These are phyloP conservation scores for Brasilioporus rufonigricans DNA, from an alignment of 768 basidiomycete genomes.

Conservation along the genomic window DNA sequence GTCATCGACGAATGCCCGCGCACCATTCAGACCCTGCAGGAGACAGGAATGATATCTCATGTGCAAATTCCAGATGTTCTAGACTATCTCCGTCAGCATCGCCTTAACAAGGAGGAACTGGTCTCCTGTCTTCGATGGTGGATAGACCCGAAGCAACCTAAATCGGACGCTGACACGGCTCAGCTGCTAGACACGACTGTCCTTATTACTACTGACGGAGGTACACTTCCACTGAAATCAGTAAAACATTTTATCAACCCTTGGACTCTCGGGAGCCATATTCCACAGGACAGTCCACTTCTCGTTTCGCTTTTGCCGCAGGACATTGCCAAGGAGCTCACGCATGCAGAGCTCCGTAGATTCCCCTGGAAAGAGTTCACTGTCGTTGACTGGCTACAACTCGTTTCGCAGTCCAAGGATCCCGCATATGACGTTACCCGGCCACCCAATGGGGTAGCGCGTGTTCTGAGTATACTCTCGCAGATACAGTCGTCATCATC, in stretches of 20 bases:
- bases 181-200: too few species aligned
- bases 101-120: constrained; percentile 73
- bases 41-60: constrained; percentile 59
- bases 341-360: constrained; percentile 43
- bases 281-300: too few species aligned
- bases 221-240: too few species aligned
- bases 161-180: constrained; percentile 26
- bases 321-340: constrained; percentile 43
- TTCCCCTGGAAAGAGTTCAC: too few species aligned
- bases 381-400: too few species aligned
- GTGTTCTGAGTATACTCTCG: neutral
- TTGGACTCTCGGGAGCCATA: too few species aligned
- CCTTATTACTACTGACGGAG: too few species aligned
- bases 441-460: neutral
- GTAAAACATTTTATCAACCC: too few species aligned
- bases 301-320: constrained; percentile 8
- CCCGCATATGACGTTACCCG: too few species aligned
- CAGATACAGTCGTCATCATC: too few species aligned
- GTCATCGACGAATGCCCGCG: constrained; percentile 59
- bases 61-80: constrained; percentile 59
- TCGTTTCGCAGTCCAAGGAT: too few species aligned
- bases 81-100: constrained; percentile 65
- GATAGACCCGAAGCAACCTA: constrained; percentile 39
- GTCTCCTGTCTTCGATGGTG: too few species aligned
- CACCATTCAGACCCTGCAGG: constrained; percentile 64